These are phyloP conservation scores for Ensete glaucum DNA, from an alignment of 176 grass and related monocot species.

Conservation along the genomic window DNA sequence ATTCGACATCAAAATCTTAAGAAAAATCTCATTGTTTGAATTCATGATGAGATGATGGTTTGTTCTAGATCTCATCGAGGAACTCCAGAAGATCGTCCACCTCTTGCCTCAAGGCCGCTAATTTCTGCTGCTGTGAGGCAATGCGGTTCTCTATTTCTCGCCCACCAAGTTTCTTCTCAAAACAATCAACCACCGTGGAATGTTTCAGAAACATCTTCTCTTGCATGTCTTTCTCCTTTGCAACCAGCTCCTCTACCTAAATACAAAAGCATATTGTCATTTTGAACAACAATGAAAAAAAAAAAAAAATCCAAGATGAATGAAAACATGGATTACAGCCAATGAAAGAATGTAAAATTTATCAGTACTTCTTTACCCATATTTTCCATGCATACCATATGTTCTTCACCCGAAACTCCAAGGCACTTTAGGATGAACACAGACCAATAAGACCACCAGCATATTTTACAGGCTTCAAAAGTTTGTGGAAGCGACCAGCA, in stretches of 20 bases:
- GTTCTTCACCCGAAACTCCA: not conserved
- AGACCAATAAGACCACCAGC: too few species aligned
- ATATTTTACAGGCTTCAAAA: too few species aligned
- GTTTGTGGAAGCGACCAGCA: too few species aligned
- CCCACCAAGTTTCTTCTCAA: slow-evolving; percentile 85
- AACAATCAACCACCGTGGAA: slow-evolving; percentile 76
- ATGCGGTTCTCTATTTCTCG: slow-evolving; percentile 81
- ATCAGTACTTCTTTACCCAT: too few species aligned
- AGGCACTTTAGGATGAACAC: too few species aligned
- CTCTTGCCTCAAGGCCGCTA: slow-evolving; percentile 59
- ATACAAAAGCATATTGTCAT: not conserved
- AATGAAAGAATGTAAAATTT: too few species aligned
- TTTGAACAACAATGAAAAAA: not conserved
- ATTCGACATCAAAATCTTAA: not conserved
- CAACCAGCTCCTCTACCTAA: slow-evolving; percentile 63
- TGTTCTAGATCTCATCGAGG: slow-evolving; percentile 58
- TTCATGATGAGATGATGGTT: not conserved
- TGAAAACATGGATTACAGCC: not conserved
- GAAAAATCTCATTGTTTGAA: not conserved
- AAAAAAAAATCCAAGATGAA: not conserved
- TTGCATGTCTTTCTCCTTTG: slow-evolving; percentile 88
- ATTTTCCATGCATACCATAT: not conserved
- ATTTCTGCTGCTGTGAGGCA: slow-evolving; percentile 72
- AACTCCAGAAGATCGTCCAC: slow-evolving; percentile 66
- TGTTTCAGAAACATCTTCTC: slow-evolving; percentile 84